Evolutionary conservation across 2,329 filamentous ascomycete species (phyloP), one percentile per base, ranked within the genome.

Genomic region (Aspergillus cejpii): DNA sequence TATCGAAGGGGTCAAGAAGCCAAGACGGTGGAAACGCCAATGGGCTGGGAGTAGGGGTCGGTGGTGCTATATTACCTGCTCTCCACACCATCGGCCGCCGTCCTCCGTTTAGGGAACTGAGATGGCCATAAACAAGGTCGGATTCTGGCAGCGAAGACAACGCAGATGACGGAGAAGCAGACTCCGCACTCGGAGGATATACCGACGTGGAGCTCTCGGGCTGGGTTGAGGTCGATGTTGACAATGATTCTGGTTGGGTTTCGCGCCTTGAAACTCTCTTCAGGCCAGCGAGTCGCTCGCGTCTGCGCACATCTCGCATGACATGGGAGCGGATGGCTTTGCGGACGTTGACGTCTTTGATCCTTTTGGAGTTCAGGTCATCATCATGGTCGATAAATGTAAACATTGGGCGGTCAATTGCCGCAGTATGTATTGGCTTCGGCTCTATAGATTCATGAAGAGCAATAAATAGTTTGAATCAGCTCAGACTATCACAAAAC

Each of bases 271-370:
- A 60, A 11, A 57, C 56, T 39, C 67, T 54, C 49, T 67, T 69
- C 28, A 63, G 46, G 2, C 67, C 67, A 11, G 63, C 64, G 5
- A 67, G 60, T 41, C 62, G 55, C 48, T 70, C 67, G n/a, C 63
- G 59, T 23, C 65, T 62, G 29, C 67, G 67, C 12, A 70, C 67
- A 51, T 68, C 61, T 31, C 66, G 64, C 67, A 70, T 70, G 14
- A 69, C 67, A 62, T 70, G 67, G 11, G 67, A 70, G 12, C 67
- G 63, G 37, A 70, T 70, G 10, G 61, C 61, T 51, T 67, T 66
- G 34, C 65, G 61, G 23, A 66, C 64, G 49, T 64, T 61, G 41
- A 56, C 57, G 55, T 69, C 60, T 46, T 60, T 66, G 51, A 68
- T 69, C 37, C 61, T 52, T 44, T 67, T 67, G 21, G 62, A 64